phyloP scores from a whole-genome alignment of 345 rosid species.

The Populus simonii region DNA sequence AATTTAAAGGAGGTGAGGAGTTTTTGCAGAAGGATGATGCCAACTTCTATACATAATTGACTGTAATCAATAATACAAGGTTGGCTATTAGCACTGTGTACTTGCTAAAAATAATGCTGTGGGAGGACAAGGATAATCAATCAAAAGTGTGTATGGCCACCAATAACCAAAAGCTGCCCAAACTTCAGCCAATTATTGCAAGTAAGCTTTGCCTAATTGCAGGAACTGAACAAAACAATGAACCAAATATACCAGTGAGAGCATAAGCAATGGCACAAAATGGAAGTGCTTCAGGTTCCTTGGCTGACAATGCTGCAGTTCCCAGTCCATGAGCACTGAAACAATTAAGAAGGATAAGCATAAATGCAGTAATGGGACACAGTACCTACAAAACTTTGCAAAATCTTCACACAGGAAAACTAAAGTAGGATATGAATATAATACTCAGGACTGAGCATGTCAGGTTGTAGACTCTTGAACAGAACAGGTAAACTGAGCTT shows the following conservation, averaged over 20 bases:
- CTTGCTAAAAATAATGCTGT: not conserved
- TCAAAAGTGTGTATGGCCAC: not conserved
- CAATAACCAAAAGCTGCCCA: not conserved
- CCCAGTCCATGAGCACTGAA: constrained; percentile 97
- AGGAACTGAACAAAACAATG: constrained; percentile 80
- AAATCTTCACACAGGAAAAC: too few species aligned
- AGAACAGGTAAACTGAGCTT: too few species aligned
- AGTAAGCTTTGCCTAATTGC: constrained; percentile 80
- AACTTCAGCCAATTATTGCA: constrained; percentile 53
- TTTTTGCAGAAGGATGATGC: too few species aligned
- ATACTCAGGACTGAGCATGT: too few species aligned
- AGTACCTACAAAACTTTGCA: too few species aligned
- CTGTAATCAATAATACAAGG: too few species aligned
- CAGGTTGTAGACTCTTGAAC: too few species aligned
- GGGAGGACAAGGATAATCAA: not conserved
- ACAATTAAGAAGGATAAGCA: not conserved
- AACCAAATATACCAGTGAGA: constrained; percentile 88
- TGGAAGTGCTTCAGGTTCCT: constrained; percentile 96
- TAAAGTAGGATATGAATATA: too few species aligned
- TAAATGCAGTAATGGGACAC: too few species aligned
- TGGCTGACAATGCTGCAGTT: constrained; percentile 93
- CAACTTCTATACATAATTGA: too few species aligned
- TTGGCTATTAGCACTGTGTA: not conserved
- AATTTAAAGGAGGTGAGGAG: too few species aligned
- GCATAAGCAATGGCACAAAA: constrained; percentile 94